Conservation (phyloP, 2,329 filamentous ascomycete species). For the Nannizziopsis arthrosporioides region DNA sequence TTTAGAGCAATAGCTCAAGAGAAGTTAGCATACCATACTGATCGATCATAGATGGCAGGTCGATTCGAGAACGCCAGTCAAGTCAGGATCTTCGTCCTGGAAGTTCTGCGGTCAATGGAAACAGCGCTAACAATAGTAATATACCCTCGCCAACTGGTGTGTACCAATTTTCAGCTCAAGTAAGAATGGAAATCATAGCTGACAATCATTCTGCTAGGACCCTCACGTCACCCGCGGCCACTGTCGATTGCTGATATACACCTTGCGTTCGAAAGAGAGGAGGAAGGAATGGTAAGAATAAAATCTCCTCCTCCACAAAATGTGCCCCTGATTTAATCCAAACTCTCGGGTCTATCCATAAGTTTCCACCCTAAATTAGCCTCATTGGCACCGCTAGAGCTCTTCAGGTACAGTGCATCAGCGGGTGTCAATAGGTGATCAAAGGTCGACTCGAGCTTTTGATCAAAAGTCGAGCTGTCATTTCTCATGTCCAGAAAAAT, state of each 20-base stretch:
- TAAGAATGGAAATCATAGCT: neutral
- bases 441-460: too few relatives aligned
- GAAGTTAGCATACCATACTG: too few relatives aligned
- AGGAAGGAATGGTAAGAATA: slow-evolving; percentile 70
- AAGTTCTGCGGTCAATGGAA: too few relatives aligned
- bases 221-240: slow-evolving; percentile 73
- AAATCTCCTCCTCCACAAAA: neutral
- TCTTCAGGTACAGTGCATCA: too few relatives aligned
- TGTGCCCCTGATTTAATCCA: neutral
- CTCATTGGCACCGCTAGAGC: too few relatives aligned
- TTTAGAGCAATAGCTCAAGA: too few relatives aligned
- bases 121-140: too few relatives aligned
- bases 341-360: neutral
- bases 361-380: too few relatives aligned
- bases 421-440: too few relatives aligned
- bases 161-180: neutral
- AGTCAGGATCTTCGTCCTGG: too few relatives aligned
- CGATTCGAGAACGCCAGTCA: too few relatives aligned
- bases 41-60: too few relatives aligned
- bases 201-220: slow-evolving; percentile 40
- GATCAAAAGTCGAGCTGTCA: neutral
- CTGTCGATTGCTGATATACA: slow-evolving; percentile 83
- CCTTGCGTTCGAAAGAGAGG: slow-evolving; percentile 82
- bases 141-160: neutral
- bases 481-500: neutral